Conservation (phyloP, 306 rosid genomes). For the Dalbergia oliveri region DNA sequence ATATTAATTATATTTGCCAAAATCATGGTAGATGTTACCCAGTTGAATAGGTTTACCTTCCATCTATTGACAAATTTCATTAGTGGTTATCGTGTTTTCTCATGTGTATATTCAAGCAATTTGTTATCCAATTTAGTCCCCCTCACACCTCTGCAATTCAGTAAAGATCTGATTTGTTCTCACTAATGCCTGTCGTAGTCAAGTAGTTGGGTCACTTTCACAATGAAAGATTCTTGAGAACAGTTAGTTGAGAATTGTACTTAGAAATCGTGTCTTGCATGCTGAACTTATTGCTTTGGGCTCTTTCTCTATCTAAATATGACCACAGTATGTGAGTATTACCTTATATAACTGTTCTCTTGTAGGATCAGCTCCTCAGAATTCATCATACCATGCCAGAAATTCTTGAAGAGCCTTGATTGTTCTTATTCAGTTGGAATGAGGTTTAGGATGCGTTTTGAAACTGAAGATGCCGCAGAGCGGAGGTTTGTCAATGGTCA, state of each 20-base stretch:
- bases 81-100: not conserved
- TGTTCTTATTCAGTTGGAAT: conserved; percentile 78
- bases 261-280: not conserved
- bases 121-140: not conserved
- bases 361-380: conserved; percentile 83
- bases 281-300: not conserved
- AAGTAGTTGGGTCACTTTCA: not conserved
- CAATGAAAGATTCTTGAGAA: not conserved
- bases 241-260: not conserved
- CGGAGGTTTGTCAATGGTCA: conserved; percentile 67
- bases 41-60: not conserved
- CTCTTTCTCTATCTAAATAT: not conserved
- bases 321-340: not conserved
- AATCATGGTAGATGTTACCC: not conserved
- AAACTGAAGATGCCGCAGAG: conserved; percentile 90
- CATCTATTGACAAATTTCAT: not conserved
- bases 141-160: not conserved
- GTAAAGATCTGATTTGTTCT: not conserved
- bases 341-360: not conserved
- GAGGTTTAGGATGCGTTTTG: conserved; percentile 93
- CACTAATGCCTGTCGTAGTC: no score
- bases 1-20: not conserved
- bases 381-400: conserved; percentile 77
- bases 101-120: not conserved
- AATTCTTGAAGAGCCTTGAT: conserved; percentile 73